Base-by-base conservation (phyloP, 495 filamentous ascomycete genomes). In the Penicillium canariense region DNA sequence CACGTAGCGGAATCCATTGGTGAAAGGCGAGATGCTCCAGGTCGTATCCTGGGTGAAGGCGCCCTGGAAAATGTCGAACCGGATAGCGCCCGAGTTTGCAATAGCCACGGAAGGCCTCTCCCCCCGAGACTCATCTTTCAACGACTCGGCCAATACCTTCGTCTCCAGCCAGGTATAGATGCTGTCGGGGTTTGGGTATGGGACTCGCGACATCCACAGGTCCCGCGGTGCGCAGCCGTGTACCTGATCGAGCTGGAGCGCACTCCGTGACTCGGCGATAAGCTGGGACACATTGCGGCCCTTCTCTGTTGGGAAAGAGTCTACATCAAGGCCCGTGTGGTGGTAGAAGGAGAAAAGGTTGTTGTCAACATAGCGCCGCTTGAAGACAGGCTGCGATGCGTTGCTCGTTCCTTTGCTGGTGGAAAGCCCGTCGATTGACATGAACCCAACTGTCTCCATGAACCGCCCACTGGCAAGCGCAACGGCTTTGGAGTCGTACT, bases 371-470 rank as follows among this genome's bases (percentile, higher is more conserved):
- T 98, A 98, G 42, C 85, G 79, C 43, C 94, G 84, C 50, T 81
- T 77, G 63, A 92, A 96, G 27, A 71, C 73, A 18, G 82, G 78
- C 6, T 52, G 59, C n/a, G 70, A 69, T 58, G 17, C 67, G 61
- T 31, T 66, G 63, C 63, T 57, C 68, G 11, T 68, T 45, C 65
- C 70, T 7, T 67, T 69, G 14, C 64, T 63, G 2, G 73, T 75
- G 14, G 73, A 66, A 0, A 92, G 73, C 6, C 89, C 91, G 36
- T 84, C 78, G 48, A 97, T 87, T 9, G 91, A 95, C 83, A 95
- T 81, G 76, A 91, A 98, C 5, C 94, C 94, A 45, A 97, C 85
- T n/a, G 95, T 97, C 72, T 98, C 94, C 81, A 96, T 91, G 69
- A 96, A 98, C 2, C 93, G 81, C n/a, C 94, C 94, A 62, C 88